Conservation (phyloP, 2,329 filamentous ascomycete species). For the Tolypocladium tundrense region DNA sequence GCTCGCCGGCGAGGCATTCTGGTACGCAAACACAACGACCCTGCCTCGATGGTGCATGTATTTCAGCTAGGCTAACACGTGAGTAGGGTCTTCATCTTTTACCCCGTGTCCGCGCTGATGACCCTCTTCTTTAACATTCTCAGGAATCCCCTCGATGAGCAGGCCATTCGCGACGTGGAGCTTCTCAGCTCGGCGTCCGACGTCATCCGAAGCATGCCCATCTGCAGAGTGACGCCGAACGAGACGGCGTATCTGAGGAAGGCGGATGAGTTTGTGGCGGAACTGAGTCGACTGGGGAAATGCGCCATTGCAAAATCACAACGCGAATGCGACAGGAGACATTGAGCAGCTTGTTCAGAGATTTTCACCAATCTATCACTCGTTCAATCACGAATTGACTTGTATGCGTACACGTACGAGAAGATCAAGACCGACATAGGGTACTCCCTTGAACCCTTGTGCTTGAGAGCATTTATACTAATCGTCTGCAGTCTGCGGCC, state of each 20-base stretch:
- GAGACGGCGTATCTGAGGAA: conserved; percentile 29
- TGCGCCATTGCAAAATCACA: conserved; percentile 28
- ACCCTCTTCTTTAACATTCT: conserved; percentile 46
- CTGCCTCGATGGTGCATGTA: background rate
- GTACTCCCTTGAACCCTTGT: background rate
- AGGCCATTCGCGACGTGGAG: conserved; percentile 33
- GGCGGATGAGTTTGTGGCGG: conserved; percentile 31
- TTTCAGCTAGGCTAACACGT: background rate
- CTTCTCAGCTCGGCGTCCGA: conserved; percentile 31
- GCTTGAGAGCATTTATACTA: background rate
- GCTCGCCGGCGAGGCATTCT: conserved; percentile 37
- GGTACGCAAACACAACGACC: conserved; percentile 21
- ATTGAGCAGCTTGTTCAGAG: background rate
- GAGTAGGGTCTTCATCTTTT: conserved; percentile 42
- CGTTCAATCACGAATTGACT: background rate
- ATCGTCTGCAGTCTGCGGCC: background rate
- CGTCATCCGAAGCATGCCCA: conserved; percentile 31
- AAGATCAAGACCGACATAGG: no score
- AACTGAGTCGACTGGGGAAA: conserved; percentile 30
- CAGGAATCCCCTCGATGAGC: conserved; percentile 30
- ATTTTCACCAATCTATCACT: no score
- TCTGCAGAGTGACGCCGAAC: conserved; percentile 13
- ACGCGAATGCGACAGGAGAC: background rate
- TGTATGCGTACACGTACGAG: no score
- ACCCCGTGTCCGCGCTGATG: conserved; percentile 43